phyloP scores from a whole-genome alignment of 2,329 filamentous ascomycete genomes.

The Pseudogymnoascus sp. region DNA sequence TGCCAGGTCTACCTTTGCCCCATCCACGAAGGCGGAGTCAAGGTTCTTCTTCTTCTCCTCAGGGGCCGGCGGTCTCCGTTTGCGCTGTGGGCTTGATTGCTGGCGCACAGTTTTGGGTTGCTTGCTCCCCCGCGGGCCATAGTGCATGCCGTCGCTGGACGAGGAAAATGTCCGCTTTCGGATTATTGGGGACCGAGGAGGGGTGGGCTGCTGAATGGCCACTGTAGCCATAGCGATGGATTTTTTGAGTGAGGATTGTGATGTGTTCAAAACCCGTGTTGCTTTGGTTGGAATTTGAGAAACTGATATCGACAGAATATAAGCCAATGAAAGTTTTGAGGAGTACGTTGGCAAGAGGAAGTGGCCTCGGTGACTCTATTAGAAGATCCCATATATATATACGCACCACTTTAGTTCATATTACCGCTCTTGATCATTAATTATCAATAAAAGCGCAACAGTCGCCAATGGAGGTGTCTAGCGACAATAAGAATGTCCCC shows the following conservation, averaged over 20 bases:
- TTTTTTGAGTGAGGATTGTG: neutral
- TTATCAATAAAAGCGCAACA: neutral
- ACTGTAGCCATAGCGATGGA: slow-evolving; percentile 11
- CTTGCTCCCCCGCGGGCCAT: neutral
- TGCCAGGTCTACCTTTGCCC: neutral
- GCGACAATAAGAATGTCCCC: neutral
- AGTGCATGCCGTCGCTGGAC: slow-evolving; percentile 7
- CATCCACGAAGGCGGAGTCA: neutral
- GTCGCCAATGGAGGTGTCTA: neutral
- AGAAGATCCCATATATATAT: neutral
- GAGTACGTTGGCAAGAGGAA: neutral
- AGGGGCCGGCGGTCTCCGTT: neutral
- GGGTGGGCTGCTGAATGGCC: slow-evolving; percentile 23
- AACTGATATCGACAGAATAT: neutral
- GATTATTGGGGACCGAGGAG: slow-evolving; percentile 24
- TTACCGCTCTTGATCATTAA: neutral
- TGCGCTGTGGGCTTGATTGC: neutral
- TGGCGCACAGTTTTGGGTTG: slow-evolving; percentile 1
- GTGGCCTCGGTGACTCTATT: neutral
- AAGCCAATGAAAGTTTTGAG: neutral
- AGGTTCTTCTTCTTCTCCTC: neutral
- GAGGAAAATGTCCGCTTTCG: slow-evolving; percentile 1
- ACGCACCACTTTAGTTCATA: neutral
- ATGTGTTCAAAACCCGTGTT: neutral
- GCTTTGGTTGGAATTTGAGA: neutral